Evolutionary conservation across 371 early-diverging fungal genomes (phyloP).

Genomic region (Mucor plumbeus): DNA sequence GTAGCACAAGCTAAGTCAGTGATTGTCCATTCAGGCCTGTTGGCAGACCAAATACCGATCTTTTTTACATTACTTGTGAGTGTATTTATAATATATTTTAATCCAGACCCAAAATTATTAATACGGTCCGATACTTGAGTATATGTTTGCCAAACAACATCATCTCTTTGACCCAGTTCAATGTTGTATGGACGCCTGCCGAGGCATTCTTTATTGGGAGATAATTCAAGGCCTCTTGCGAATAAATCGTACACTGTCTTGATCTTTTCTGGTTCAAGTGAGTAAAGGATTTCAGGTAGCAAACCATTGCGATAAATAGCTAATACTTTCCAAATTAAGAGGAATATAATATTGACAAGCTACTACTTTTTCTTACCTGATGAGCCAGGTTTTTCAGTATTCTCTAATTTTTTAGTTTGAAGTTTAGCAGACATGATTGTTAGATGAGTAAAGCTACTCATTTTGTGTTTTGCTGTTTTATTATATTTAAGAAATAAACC

Average conservation of each 20-base stretch:
- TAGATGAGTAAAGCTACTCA: no score
- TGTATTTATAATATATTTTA: slow-evolving; percentile 53
- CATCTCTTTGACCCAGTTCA: slow-evolving; percentile 59
- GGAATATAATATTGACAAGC: neutral
- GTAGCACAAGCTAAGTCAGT: slow-evolving; percentile 68
- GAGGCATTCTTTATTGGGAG: slow-evolving; percentile 33
- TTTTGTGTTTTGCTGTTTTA: no score
- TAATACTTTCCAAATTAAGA: neutral
- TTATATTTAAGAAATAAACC: neutral
- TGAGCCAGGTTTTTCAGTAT: neutral
- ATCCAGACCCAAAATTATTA: slow-evolving; percentile 71
- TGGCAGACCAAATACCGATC: slow-evolving; percentile 77
- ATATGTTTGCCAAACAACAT: slow-evolving; percentile 82
- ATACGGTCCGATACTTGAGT: slow-evolving; percentile 69
- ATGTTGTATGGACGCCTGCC: slow-evolving; percentile 59
- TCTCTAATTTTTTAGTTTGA: neutral
- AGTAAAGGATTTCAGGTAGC: neutral
- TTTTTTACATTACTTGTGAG: slow-evolving; percentile 35
- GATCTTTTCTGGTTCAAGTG: neutral
- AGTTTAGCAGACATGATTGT: neutral
- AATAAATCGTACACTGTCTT: neutral
- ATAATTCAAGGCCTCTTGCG: neutral
- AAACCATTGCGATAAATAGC: neutral
- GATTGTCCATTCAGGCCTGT: slow-evolving; percentile 93
- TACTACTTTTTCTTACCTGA: neutral